Evolutionary conservation across 176 grass and related monocot species (phyloP).

Genomic region (Hyparrhenia diplandra): DNA sequence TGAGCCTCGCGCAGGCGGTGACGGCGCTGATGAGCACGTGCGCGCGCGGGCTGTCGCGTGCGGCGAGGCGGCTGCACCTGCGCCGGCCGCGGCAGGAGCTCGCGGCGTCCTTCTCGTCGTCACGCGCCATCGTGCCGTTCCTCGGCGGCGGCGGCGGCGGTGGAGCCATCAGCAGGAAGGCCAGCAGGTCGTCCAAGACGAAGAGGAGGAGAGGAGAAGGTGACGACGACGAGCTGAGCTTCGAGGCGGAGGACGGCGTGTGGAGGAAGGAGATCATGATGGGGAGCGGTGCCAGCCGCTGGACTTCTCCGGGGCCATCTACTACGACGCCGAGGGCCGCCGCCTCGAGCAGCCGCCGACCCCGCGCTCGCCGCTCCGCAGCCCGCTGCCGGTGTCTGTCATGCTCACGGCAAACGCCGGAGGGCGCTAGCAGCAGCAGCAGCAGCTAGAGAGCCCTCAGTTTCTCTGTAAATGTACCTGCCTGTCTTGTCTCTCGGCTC

Average conservation of each 20-base stretch:
- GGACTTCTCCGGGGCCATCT: conserved; percentile 81
- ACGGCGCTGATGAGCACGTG: conserved; percentile 48
- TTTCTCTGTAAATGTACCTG: background rate
- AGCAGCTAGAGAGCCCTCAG: background rate
- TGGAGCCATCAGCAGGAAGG: too few species aligned
- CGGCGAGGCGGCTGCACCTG: conserved; percentile 37
- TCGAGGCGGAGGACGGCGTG: conserved; percentile 25
- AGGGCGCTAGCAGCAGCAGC: conserved; percentile 7
- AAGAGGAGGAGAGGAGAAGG: background rate
- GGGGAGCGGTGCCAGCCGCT: conserved; percentile 83
- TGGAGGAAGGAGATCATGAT: conserved; percentile 76
- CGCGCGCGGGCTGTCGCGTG: conserved; percentile 45
- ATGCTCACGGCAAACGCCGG: conserved; percentile 30
- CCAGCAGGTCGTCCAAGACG: background rate
- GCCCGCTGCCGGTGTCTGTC: conserved; percentile 51
- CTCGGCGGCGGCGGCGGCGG: background rate
- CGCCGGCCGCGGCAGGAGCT: conserved; percentile 7
- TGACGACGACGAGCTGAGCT: background rate
- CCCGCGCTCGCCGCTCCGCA: conserved; percentile 66
- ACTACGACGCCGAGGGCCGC: conserved; percentile 73
- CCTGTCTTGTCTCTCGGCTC: background rate
- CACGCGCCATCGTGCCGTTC: conserved; percentile 54
- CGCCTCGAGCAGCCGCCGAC: conserved; percentile 49
- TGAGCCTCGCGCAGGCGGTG: conserved; percentile 52
- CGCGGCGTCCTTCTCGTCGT: conserved; percentile 16